phyloP scores from a whole-genome alignment of 1,284 basidiomycete genomes.

The Cryptococcus floricola region DNA sequence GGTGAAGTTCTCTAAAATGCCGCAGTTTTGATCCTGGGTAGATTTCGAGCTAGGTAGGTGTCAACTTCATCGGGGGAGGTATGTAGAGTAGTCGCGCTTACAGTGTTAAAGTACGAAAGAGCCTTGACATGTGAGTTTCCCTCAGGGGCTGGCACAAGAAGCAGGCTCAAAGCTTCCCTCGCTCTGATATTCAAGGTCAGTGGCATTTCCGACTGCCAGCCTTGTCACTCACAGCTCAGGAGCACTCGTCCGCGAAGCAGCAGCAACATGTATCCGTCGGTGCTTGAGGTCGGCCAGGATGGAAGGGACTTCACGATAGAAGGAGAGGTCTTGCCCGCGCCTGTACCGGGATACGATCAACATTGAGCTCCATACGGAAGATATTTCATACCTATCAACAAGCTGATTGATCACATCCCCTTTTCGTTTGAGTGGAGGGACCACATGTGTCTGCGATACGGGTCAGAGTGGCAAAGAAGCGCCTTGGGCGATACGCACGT shows the following conservation, averaged over 20 bases:
- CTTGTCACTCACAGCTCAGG: constrained; percentile 59
- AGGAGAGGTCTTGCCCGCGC: constrained; percentile 58
- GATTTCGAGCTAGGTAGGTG: constrained; percentile 60
- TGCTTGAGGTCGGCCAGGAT: constrained; percentile 62
- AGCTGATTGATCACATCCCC: constrained; percentile 60
- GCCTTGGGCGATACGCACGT: constrained; percentile 48
- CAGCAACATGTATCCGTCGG: constrained; percentile 62
- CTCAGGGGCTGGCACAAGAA: constrained; percentile 59
- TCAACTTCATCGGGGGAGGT: not conserved
- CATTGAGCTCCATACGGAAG: not conserved
- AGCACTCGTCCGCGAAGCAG: constrained; percentile 70
- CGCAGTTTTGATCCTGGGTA: constrained; percentile 79
- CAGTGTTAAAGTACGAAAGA: constrained; percentile 65
- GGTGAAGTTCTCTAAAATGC: constrained; percentile 73
- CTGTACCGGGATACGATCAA: constrained; percentile 42
- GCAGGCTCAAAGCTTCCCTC: constrained; percentile 64
- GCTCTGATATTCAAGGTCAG: constrained; percentile 56
- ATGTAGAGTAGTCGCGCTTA: constrained; percentile 14
- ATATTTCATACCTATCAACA: constrained; percentile 55
- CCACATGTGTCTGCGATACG: constrained; percentile 33
- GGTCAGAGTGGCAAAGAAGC: not conserved
- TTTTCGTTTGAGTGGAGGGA: constrained; percentile 62
- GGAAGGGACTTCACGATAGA: constrained; percentile 72
- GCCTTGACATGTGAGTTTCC: constrained; percentile 55
- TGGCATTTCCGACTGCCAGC: not conserved